These are phyloP conservation scores for Hymenoscyphus salicellus DNA, from an alignment of 2,329 filamentous ascomycete genomes.

Conservation along the genomic window DNA sequence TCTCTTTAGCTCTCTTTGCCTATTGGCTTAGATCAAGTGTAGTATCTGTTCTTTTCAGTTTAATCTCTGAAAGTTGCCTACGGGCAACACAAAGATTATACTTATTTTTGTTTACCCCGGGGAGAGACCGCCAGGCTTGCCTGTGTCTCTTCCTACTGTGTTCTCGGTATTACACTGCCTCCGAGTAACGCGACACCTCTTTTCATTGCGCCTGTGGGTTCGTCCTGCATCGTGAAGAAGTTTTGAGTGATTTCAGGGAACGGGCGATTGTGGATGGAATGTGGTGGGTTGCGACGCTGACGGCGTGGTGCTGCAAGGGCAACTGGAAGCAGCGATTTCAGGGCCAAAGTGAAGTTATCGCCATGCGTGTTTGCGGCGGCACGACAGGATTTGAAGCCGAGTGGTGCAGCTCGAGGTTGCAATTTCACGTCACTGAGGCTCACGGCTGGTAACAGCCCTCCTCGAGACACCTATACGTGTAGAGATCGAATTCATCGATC, in stretches of 20 bases:
- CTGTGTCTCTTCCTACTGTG: slow-evolving; percentile 63
- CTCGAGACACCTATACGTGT: not conserved
- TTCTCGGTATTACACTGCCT: slow-evolving; percentile 74
- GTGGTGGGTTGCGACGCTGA: not conserved
- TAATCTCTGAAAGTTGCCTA: slow-evolving; percentile 52
- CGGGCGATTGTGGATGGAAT: not conserved
- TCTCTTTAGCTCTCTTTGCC: slow-evolving; percentile 52
- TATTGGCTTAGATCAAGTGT: slow-evolving; percentile 85
- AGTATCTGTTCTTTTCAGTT: slow-evolving; percentile 93
- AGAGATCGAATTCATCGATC: not conserved
- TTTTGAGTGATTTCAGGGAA: not conserved
- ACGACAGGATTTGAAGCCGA: not conserved
- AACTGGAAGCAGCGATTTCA: not conserved
- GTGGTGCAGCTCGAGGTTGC: not conserved
- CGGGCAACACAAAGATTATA: slow-evolving; percentile 73
- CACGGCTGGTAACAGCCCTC: no score
- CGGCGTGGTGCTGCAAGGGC: not conserved
- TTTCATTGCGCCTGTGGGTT: slow-evolving; percentile 8
- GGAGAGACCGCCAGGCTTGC: slow-evolving; percentile 67
- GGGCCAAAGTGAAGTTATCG: not conserved
- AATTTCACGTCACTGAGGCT: not conserved
- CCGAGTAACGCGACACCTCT: slow-evolving; percentile 62
- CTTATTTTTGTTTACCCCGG: slow-evolving; percentile 68
- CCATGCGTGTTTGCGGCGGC: not conserved
- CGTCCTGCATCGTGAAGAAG: slow-evolving; percentile 10